Conservation (phyloP, 352 stramenopile genomes). For the Blastocystis sp. region DNA sequence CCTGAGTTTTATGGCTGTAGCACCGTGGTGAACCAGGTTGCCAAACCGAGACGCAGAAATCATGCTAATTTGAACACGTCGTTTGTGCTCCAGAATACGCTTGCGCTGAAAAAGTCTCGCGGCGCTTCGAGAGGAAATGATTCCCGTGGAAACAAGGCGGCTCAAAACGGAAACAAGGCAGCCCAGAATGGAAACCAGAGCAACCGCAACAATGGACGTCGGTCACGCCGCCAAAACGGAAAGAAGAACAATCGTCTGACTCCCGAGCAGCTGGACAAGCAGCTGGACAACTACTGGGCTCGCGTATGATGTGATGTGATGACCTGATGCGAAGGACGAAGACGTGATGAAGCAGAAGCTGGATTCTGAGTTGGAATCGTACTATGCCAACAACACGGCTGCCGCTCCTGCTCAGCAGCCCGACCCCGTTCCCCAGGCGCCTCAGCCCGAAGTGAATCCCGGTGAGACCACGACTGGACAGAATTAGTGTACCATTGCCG, state of each 20-base stretch:
- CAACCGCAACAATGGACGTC: neutral
- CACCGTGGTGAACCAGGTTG: no score
- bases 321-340: constrained; percentile 13
- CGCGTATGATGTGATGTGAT: neutral
- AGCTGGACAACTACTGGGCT: constrained; percentile 31
- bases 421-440: neutral
- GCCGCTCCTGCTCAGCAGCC: neutral
- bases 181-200: neutral
- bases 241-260: neutral
- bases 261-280: constrained; percentile 36
- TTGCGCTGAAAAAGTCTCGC: no score
- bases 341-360: constrained; percentile 23
- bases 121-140: no score
- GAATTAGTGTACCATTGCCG: neutral
- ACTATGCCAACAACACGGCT: constrained; percentile 18
- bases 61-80: no score
- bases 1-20: no score
- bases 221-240: neutral
- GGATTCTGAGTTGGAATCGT: constrained; percentile 31
- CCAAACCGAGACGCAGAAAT: no score
- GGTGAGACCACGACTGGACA: neutral
- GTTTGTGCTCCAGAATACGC: no score
- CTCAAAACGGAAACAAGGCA: no score
- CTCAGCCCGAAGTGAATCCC: neutral
- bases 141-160: no score